phyloP scores from a whole-genome alignment of 1,284 basidiomycete species.

The Volvariella volvacea region DNA sequence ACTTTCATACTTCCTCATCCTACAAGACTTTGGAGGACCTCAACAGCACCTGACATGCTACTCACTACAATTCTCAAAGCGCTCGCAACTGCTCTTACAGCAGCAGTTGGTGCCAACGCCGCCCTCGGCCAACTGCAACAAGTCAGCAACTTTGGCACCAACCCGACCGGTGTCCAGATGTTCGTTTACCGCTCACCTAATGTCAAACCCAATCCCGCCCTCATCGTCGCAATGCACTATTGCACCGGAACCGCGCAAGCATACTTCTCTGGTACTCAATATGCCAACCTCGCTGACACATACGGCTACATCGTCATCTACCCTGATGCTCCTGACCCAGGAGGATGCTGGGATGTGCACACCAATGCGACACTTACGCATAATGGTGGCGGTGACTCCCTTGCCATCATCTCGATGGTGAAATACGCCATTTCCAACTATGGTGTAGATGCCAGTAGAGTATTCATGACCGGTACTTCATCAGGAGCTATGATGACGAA shows the following conservation, averaged over 20 bases:
- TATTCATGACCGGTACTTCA: conserved; percentile 45
- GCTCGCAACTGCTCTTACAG: conserved; percentile 12
- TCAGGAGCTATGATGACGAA: conserved; percentile 61
- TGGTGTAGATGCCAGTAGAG: conserved; percentile 35
- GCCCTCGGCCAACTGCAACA: conserved; percentile 24
- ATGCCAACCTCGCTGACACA: conserved; percentile 37
- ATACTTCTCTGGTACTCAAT: conserved; percentile 43
- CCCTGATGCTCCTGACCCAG: conserved; percentile 37
- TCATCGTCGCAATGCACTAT: conserved; percentile 48
- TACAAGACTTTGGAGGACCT: no score
- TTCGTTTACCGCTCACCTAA: conserved; percentile 40
- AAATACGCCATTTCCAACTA: conserved; percentile 43
- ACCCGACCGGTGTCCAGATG: conserved; percentile 44
- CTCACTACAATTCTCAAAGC: conserved; percentile 9
- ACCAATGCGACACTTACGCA: conserved; percentile 45
- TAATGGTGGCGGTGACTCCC: conserved; percentile 46
- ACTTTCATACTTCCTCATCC: no score
- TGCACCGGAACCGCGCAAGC: conserved; percentile 46
- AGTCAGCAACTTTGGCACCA: conserved; percentile 35
- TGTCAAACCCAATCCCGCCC: conserved; percentile 32
- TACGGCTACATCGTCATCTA: conserved; percentile 43
- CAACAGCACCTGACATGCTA: background rate
- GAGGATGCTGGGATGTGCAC: conserved; percentile 52
- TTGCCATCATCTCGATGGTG: conserved; percentile 42
- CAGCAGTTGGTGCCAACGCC: conserved; percentile 12